Conservation (phyloP, 1,284 basidiomycete species). For the Ustilago crameri region DNA sequence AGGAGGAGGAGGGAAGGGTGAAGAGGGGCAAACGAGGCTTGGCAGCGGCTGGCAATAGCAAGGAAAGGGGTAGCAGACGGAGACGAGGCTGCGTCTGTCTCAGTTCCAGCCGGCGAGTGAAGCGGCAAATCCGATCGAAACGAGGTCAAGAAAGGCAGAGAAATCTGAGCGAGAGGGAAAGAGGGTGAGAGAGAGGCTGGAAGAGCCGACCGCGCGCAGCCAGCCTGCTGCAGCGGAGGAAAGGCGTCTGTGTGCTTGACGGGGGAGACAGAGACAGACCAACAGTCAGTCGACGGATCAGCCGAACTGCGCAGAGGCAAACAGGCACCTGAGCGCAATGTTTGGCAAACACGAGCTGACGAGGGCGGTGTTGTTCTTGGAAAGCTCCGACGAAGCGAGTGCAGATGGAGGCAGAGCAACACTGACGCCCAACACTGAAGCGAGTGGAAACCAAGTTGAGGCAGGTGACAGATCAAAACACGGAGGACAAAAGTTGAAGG, state of each 20-base stretch:
- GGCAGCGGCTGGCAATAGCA: not conserved
- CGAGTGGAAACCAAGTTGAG: conserved; percentile 2
- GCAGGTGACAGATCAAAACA: conserved; percentile 36
- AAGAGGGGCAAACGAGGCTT: not conserved
- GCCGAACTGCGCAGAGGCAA: not conserved
- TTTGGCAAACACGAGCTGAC: not conserved
- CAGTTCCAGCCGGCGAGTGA: not conserved
- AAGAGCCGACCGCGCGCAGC: too few species aligned
- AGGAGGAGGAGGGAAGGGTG: not conserved
- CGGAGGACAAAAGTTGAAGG: conserved; percentile 3
- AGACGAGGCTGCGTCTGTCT: not conserved
- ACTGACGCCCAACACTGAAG: conserved; percentile 6
- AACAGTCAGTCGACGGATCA: not conserved
- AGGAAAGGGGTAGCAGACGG: conserved; percentile 1
- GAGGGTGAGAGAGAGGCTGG: too few species aligned
- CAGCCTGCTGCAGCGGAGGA: not conserved
- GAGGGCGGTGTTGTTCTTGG: conserved; percentile 4
- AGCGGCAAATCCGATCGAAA: not conserved
- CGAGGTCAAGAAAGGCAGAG: not conserved
- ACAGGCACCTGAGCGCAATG: conserved; percentile 2
- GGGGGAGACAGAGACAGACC: not conserved
- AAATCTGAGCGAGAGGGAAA: not conserved
- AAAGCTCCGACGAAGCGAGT: conserved; percentile 9
- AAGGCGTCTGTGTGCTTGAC: not conserved
- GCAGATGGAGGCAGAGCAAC: conserved; percentile 12